These are phyloP conservation scores for Hyaloscypha hepaticicola DNA, from an alignment of 495 filamentous ascomycete genomes.

Conservation along the genomic window DNA sequence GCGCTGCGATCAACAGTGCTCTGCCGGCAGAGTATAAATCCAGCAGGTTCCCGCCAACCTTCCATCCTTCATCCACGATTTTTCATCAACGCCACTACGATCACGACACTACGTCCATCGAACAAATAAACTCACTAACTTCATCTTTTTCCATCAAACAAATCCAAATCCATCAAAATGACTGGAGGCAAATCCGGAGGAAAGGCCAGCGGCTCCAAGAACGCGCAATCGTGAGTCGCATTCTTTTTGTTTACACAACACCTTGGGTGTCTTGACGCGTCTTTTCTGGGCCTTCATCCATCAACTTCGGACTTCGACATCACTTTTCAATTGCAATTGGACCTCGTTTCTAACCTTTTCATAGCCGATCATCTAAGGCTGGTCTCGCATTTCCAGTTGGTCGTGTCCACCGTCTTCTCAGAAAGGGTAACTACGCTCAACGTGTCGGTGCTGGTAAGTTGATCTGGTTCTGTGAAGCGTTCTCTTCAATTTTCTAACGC, in stretches of 20 bases:
- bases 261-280: slow-evolving; percentile 30
- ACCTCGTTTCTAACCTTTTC: slow-evolving; percentile 35
- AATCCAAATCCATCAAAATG: slow-evolving; percentile 69
- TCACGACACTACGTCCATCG: slow-evolving; percentile 5
- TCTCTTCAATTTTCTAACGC: slow-evolving; percentile 33
- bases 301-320: slow-evolving; percentile 20
- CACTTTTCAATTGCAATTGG: slow-evolving; percentile 32
- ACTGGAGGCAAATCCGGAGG: slow-evolving; percentile 97
- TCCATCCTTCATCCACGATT: neutral
- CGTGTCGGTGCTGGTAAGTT: slow-evolving; percentile 91
- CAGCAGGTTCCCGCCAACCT: neutral
- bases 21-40: neutral
- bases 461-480: slow-evolving; percentile 12
- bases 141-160: slow-evolving; percentile 30
- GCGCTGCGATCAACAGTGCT: no score
- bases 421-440: slow-evolving; percentile 99
- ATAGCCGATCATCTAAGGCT: slow-evolving; percentile 96
- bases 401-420: slow-evolving; percentile 98
- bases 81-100: neutral
- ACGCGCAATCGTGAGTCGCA: slow-evolving; percentile 84
- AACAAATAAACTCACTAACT: neutral
- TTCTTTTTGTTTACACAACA: slow-evolving; percentile 15
- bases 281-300: slow-evolving; percentile 26
- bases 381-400: slow-evolving; percentile 99
- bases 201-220: slow-evolving; percentile 97